Conservation (phyloP, 768 basidiomycete species). For the Neoboletus brunneissimus region DNA sequence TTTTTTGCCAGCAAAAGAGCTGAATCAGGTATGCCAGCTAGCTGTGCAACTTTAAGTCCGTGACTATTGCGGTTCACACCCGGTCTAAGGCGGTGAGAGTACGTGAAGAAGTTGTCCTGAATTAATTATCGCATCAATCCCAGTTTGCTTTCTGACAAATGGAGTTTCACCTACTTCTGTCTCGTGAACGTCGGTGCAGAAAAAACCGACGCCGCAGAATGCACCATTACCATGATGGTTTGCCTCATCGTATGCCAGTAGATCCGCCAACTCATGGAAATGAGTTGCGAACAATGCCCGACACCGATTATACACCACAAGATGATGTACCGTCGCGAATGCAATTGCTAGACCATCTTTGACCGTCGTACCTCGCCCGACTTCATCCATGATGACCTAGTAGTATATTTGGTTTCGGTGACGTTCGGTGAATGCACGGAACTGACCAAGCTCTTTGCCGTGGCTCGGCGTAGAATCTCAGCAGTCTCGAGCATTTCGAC, state of each 20-base stretch:
- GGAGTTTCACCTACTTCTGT: constrained; percentile 50
- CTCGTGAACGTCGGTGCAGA: constrained; percentile 86
- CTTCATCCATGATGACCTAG: constrained; percentile 99
- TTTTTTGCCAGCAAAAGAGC: constrained; percentile 61
- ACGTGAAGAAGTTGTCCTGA: constrained; percentile 77
- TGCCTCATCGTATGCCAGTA: constrained; percentile 62
- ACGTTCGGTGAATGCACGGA: not conserved
- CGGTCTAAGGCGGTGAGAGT: constrained; percentile 74
- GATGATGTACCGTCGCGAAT: constrained; percentile 84
- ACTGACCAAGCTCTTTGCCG: constrained; percentile 75
- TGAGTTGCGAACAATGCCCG: constrained; percentile 98
- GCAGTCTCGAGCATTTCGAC: constrained; percentile 97
- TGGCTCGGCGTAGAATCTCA: constrained; percentile 83
- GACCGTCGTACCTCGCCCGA: constrained; percentile 93
- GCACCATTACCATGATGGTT: constrained; percentile 39
- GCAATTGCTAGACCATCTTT: constrained; percentile 92
- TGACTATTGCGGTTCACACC: constrained; percentile 92
- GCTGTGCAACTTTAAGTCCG: constrained; percentile 82
- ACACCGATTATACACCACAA: constrained; percentile 66
- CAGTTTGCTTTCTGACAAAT: not conserved
- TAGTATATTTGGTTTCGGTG: constrained; percentile 5
- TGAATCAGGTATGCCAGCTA: constrained; percentile 76
- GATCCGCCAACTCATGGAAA: constrained; percentile 88
- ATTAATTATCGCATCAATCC: not conserved
- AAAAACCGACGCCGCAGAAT: constrained; percentile 72